Base-by-base conservation (phyloP, 805 yeast species). In the Candida awuae region DNA sequence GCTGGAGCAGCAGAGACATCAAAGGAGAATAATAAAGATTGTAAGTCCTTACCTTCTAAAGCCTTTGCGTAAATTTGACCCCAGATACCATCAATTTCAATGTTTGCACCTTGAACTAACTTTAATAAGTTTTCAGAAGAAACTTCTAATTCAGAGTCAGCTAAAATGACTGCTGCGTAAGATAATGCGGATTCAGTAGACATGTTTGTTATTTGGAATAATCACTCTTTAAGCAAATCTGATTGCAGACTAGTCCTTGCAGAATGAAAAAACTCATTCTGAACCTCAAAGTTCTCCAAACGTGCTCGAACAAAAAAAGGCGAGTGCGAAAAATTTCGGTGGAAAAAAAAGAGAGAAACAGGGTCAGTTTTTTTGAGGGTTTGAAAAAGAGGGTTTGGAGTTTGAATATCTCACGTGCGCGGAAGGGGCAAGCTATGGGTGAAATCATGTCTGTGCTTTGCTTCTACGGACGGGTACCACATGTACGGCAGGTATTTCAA, bases 151-250 rank as follows among this genome's bases (percentile, higher is more conserved):
- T 87, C 96, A 61, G 97, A 84, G 65, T 90, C 98, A 55, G 97
- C 94, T 70, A 90, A 80, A 75, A 90, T 88, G 68, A 90, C 77
- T 64, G 97, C 94, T 68, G 98, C 97, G 84, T 86, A 87, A 54
- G 96, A 83, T 64, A 86, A 82, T 65, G 94, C 84, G 64, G 94
- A 75, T 80, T 86, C 94, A 61, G 75, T 62, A 66, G 94, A 82
- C 92, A 84, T 84, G 18, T 34, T 65, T 58, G 65, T 44, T 27
- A 19, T 38, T 31, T 60, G 67, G 66, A 61, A 63, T 62, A 63
- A 64, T 63, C 68, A 56, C 62, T 52, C 49, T 62, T 64, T 63
- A 65, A 64, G 69, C 66, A 45, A 45, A 43, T 41, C 43, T 39
- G 47, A 43, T 47, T 49, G 67, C 69, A 63, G 69, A 65, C 69